Conservation (phyloP, 441 rosid genomes). For the Erodium chrysanthum region DNA sequence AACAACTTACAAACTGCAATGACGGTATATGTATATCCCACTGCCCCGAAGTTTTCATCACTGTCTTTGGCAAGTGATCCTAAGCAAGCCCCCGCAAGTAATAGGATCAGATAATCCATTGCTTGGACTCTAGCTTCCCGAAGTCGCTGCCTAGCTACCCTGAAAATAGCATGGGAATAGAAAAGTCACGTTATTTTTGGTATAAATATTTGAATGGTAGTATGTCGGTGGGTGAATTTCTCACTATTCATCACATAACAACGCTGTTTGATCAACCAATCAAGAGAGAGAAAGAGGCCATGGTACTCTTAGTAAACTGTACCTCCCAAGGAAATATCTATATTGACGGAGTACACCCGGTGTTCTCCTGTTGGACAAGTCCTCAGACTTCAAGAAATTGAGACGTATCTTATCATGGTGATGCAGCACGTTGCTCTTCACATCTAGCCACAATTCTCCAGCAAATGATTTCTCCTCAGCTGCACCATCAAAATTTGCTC, state of each 20-base stretch:
- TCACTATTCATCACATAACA: too few relatives aligned
- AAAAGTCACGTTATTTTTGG: too few relatives aligned
- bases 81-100: slow-evolving; percentile 90
- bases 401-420: slow-evolving; percentile 46
- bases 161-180: slow-evolving; percentile 21
- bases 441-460: slow-evolving; percentile 73
- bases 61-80: slow-evolving; percentile 91
- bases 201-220: too few relatives aligned
- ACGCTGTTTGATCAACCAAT: too few relatives aligned
- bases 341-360: slow-evolving; percentile 62
- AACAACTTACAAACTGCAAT: slow-evolving; percentile 86
- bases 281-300: too few relatives aligned
- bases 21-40: slow-evolving; percentile 82
- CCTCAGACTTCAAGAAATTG: slow-evolving; percentile 41
- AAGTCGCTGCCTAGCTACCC: slow-evolving; percentile 78
- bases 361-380: slow-evolving; percentile 53
- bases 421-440: slow-evolving; percentile 44
- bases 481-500: slow-evolving; percentile 23
- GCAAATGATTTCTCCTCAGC: slow-evolving; percentile 51
- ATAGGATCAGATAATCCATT: slow-evolving; percentile 72
- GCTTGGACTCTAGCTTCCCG: slow-evolving; percentile 78
- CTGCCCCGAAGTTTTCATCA: slow-evolving; percentile 81
- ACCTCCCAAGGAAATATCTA: slow-evolving; percentile 93
- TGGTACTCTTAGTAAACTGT: background rate
- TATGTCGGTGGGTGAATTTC: too few relatives aligned